phyloP scores from a whole-genome alignment of 257 asterid genomes.

The Perilla frutescens region DNA sequence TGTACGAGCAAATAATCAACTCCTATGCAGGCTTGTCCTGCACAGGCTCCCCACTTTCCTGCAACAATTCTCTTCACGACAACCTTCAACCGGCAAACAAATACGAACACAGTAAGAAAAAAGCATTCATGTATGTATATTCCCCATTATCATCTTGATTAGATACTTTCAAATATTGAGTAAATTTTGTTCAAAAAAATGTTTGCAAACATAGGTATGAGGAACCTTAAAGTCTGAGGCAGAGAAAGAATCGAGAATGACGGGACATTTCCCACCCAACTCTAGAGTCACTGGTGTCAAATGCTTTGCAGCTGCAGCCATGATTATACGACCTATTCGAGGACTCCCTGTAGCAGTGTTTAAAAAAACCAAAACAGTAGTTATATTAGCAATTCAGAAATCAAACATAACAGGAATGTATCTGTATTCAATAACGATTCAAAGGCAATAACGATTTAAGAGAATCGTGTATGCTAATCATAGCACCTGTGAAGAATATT shows the following conservation, averaged over 20 bases:
- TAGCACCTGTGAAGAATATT: constrained; percentile 88
- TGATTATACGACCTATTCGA: constrained; percentile 69
- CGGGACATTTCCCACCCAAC: constrained; percentile 94
- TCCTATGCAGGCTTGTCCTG: constrained; percentile 97
- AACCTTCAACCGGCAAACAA: constrained; percentile 50
- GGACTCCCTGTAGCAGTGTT: constrained; percentile 65
- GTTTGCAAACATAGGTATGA: constrained; percentile 2
- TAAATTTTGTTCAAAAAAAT: not conserved
- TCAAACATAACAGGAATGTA: constrained; percentile 7
- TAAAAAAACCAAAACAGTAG: constrained; percentile 7
- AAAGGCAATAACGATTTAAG: not conserved
- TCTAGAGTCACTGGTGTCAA: constrained; percentile 95
- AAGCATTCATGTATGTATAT: not conserved
- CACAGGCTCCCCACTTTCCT: constrained; percentile 94
- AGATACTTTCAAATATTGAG: not conserved
- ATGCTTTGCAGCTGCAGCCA: constrained; percentile 95
- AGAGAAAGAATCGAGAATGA: constrained; percentile 71
- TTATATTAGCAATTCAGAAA: constrained; percentile 16
- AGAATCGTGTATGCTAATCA: not conserved
- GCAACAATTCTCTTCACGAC: constrained; percentile 80
- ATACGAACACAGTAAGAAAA: constrained; percentile 25
- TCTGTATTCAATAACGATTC: not conserved
- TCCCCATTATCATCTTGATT: constrained; percentile 10
- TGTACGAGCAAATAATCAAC: constrained; percentile 83
- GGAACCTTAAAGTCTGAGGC: constrained; percentile 68